Evolutionary conservation across 352 stramenopile species (phyloP).

Genomic region (Blastocystis sp.): DNA sequence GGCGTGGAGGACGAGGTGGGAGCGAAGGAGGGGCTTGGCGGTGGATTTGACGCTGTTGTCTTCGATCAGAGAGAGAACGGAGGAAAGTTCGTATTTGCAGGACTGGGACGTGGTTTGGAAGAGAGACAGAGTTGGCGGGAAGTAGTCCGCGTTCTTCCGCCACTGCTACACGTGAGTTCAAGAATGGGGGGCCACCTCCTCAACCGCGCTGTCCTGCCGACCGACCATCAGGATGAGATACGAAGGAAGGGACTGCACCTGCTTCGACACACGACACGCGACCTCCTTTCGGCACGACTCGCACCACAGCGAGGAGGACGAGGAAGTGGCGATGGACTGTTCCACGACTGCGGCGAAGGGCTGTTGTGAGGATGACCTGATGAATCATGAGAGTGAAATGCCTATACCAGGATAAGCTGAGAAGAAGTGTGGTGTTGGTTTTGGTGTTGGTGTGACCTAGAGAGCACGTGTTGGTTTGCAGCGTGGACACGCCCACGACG

Average conservation of each 20-base stretch:
- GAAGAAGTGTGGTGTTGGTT: slow-evolving; percentile 16
- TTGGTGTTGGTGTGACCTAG: slow-evolving; percentile 34
- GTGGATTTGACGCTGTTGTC: background rate
- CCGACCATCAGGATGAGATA: background rate
- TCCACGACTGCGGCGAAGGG: background rate
- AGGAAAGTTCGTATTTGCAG: background rate
- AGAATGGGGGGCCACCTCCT: background rate
- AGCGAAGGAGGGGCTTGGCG: background rate
- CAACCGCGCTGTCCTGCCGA: background rate
- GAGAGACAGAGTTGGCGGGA: background rate
- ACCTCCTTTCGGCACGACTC: background rate
- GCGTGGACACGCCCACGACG: slow-evolving; percentile 11
- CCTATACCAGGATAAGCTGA: slow-evolving; percentile 12
- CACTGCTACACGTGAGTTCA: slow-evolving; percentile 39
- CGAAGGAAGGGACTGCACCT: background rate
- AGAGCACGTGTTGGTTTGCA: background rate
- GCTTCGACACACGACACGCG: background rate
- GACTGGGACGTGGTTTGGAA: background rate
- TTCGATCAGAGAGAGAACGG: slow-evolving; percentile 20
- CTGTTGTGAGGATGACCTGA: background rate
- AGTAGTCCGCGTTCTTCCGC: slow-evolving; percentile 30
- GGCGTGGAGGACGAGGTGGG: slow-evolving; percentile 48
- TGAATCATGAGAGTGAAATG: background rate
- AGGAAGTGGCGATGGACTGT: background rate
- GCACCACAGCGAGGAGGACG: background rate